These are phyloP conservation scores for Fusarium bulbicola DNA, from an alignment of 2,329 filamentous ascomycete genomes.

Conservation along the genomic window DNA sequence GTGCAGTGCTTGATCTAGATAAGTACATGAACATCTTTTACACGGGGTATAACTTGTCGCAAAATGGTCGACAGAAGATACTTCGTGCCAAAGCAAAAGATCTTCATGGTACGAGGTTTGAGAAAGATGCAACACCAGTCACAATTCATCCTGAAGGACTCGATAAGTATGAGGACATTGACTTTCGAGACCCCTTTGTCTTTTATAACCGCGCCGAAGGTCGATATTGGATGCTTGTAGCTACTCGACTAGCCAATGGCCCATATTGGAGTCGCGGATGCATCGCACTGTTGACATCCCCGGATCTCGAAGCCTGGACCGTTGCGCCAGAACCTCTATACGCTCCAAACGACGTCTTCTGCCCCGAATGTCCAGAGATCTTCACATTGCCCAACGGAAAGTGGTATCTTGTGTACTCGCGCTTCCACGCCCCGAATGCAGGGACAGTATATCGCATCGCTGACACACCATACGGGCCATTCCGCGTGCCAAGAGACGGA, in stretches of 20 bases:
- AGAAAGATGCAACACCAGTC: constrained; percentile 34
- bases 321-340: constrained; percentile 45
- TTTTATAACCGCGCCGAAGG: constrained; percentile 45
- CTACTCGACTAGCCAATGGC: constrained; percentile 44
- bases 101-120: constrained; percentile 43
- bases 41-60: constrained; percentile 47
- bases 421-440: constrained; percentile 47
- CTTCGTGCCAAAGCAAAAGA: constrained; percentile 42
- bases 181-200: constrained; percentile 50
- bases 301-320: constrained; percentile 45
- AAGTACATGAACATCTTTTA: constrained; percentile 49
- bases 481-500: constrained; percentile 47
- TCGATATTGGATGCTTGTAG: constrained; percentile 51
- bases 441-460: constrained; percentile 49
- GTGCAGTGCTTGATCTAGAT: constrained; percentile 45
- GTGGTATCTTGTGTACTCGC: constrained; percentile 49
- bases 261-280: constrained; percentile 50
- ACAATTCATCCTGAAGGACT: constrained; percentile 34
- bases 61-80: constrained; percentile 46
- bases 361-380: constrained; percentile 50
- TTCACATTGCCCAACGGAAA: constrained; percentile 47
- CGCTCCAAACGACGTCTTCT: constrained; percentile 48
- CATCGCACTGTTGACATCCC: constrained; percentile 49
- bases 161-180: constrained; percentile 45
- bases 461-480: constrained; percentile 48